Conservation (phyloP, 257 asterid species). For the Salvia hispanica region DNA sequence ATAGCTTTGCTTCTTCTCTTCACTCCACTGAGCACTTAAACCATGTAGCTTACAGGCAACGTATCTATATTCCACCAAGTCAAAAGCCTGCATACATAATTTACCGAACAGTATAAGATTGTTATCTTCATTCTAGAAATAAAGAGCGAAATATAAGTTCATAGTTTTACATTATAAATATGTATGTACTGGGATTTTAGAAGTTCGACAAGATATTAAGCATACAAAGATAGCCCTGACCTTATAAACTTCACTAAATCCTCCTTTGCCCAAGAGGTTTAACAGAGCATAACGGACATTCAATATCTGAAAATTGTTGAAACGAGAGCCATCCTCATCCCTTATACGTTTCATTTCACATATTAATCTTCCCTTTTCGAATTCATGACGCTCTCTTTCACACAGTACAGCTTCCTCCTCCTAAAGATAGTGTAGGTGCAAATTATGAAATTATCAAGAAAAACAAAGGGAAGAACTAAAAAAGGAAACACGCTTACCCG, state of each 20-base stretch:
- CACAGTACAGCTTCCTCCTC: constrained; percentile 94
- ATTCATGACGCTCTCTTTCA: constrained; percentile 91
- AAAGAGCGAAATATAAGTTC: constrained; percentile 15
- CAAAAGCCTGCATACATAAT: constrained; percentile 85
- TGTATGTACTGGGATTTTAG: not conserved
- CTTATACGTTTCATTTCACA: constrained; percentile 99
- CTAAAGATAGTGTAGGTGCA: constrained; percentile 47
- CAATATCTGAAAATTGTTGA: constrained; percentile 94
- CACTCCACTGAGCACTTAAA: constrained; percentile 97
- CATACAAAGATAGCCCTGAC: constrained; percentile 39
- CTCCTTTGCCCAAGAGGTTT: constrained; percentile 98
- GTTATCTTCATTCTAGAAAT: not conserved
- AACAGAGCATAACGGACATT: constrained; percentile 92
- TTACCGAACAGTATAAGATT: constrained; percentile 29
- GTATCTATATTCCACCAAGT: constrained; percentile 89
- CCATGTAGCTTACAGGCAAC: constrained; percentile 99
- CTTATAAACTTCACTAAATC: constrained; percentile 99
- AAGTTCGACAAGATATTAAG: constrained; percentile 29
- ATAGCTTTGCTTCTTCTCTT: constrained; percentile 97
- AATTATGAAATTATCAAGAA: constrained; percentile 22
- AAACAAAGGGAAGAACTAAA: constrained; percentile 7
- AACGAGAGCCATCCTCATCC: constrained; percentile 96
- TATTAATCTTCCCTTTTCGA: too few species aligned
- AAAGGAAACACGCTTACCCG: constrained; percentile 58
- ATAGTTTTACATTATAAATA: constrained; percentile 1